Evolutionary conservation across 768 basidiomycete species (phyloP).

Genomic region (Tubosaeta brunneosetosa): DNA sequence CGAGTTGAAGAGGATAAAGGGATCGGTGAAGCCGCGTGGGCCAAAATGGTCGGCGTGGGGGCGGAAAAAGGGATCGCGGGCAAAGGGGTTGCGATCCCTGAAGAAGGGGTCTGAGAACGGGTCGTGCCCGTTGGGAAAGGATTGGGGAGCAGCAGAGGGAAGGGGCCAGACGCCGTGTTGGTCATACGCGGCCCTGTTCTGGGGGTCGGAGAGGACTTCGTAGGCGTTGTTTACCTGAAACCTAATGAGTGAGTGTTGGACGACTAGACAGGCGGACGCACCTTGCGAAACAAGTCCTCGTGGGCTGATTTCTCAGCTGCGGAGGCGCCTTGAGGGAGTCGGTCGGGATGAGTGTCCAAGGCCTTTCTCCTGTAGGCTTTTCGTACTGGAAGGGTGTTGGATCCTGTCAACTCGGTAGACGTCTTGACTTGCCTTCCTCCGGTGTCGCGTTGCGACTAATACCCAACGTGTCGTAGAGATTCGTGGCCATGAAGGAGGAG

Average conservation of each 20-base stretch:
- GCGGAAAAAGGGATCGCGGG: constrained; percentile 10
- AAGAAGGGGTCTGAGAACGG: constrained; percentile 19
- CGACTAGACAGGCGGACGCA: constrained; percentile 4
- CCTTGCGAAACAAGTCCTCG: constrained; percentile 54
- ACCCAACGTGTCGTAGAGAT: constrained; percentile 64
- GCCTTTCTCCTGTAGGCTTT: constrained; percentile 76
- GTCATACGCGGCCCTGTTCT: constrained; percentile 65
- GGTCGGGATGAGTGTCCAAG: constrained; percentile 71
- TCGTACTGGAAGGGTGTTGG: constrained; percentile 45
- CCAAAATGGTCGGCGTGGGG: constrained; percentile 23
- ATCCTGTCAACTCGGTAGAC: neutral
- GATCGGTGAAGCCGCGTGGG: constrained; percentile 55
- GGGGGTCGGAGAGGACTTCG: constrained; percentile 61
- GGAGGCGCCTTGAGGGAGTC: constrained; percentile 54
- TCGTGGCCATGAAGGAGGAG: constrained; percentile 41
- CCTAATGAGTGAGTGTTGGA: neutral
- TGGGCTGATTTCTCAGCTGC: constrained; percentile 52
- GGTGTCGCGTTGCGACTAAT: constrained; percentile 48
- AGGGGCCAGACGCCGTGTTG: constrained; percentile 72
- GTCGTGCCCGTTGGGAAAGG: constrained; percentile 15
- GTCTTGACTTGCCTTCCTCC: constrained; percentile 54
- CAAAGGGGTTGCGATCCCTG: constrained; percentile 11
- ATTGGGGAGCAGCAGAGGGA: constrained; percentile 30
- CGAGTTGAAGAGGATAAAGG: constrained; percentile 67
- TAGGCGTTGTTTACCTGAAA: constrained; percentile 71